Percentiles rank a stretch among this genome's conserved stretches.
Evolutionary conservation across 2,329 filamentous ascomycete species (phyloP).

Genomic region (Beauveria brongniartii): DNA sequence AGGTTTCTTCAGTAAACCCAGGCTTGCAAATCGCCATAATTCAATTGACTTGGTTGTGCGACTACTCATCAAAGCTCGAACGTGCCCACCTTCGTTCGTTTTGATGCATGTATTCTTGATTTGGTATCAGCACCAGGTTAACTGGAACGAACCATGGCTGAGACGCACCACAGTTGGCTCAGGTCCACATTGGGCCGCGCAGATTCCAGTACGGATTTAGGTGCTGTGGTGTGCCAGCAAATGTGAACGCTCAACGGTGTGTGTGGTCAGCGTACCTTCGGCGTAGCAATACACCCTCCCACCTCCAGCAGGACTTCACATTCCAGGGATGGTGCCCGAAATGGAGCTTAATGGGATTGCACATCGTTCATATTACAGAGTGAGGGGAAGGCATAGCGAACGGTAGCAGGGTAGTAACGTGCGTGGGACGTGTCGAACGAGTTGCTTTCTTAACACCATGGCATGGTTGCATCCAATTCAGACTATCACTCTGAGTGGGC

Average conservation of each 20-base stretch:
- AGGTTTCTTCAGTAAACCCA: not conserved
- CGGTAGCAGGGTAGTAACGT: not conserved
- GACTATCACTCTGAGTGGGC: not conserved
- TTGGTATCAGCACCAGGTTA: no score
- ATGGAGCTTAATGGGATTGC: not conserved
- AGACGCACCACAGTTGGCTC: not conserved
- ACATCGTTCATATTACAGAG: not conserved
- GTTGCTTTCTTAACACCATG: no score
- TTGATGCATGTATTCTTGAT: not conserved
- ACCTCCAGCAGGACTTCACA: not conserved
- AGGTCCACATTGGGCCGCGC: not conserved
- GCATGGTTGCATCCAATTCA: not conserved
- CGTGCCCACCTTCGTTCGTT: no score
- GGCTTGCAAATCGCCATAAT: not conserved
- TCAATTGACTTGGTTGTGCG: no score
- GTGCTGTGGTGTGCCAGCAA: not conserved
- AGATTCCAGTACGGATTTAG: not conserved
- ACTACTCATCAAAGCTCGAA: no score
- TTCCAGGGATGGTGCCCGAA: conserved; percentile 4
- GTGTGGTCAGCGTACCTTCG: not conserved
- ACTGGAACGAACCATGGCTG: no score
- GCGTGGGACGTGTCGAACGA: no score
- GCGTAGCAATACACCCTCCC: not conserved
- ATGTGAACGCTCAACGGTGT: not conserved
- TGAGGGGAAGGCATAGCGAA: not conserved